Base-by-base conservation (phyloP, 2,329 filamentous ascomycete species). In the Geosmithia putterillii region DNA sequence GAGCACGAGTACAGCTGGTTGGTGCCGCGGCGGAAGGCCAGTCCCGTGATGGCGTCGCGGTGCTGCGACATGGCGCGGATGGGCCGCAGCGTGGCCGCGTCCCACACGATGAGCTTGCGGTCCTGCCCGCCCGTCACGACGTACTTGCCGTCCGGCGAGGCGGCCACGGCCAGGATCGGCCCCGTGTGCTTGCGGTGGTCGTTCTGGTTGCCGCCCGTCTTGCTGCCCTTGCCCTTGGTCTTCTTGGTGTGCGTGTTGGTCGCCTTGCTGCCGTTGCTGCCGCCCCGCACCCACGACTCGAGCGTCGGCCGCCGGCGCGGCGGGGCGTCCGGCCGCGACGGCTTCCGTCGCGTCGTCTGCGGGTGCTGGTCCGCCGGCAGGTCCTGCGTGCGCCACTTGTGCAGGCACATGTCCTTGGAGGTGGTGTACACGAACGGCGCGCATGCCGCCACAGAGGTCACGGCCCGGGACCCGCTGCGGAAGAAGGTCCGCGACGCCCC, bases 1-100 rank as follows among this genome's bases (percentile, higher is more conserved):
- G 86, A 92, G 45, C 84, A 83, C 3, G 87, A 94, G 66, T 94
- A 98, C 18, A 98, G 68, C 62, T 95, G 89, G 56, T 95, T 94
- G 15, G 85, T 89, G 41, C 84, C 86, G 48, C 86, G 74, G 34
- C 88, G 81, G 59, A 98, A 98, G 1, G 82, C 83, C 17, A 98
- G 69, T 1, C 83, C 82, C 7, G 85, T 90, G 42, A 98, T 79
- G 15, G 86, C 76, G 55, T 94, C 92, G 47, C 92, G 79, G 64
- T 98, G 92, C 47, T 95, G 87, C n/a, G 78, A 80, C 60, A 96
- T 94, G 3, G 90, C 79, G 52, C 83, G 83, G 51, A 94, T 65
- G 0, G 87, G 85, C 42, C 76, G 83, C 41, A 98, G 71, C 1
- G 81, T 83, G 42, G 76, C 76, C 10, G 88, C 84, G 52, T 94